Evolutionary conservation across 306 rosid genomes (phyloP).

Genomic region (Castanea sativa): DNA sequence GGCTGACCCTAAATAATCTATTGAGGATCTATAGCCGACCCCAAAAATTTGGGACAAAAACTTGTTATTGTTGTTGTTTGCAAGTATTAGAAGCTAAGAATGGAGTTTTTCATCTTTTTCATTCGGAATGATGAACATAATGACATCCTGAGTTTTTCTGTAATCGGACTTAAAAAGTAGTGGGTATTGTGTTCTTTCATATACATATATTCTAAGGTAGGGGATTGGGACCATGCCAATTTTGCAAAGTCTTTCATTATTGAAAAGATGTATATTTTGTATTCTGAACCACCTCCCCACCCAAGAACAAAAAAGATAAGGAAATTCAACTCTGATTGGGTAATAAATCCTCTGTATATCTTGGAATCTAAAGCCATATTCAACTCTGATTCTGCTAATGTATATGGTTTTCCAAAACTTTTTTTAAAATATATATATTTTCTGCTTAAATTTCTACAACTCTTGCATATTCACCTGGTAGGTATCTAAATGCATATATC

Average conservation of each 20-base stretch:
- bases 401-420: background rate
- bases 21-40: too few species aligned
- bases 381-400: background rate
- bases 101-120: background rate
- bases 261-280: background rate
- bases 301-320: background rate
- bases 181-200: background rate
- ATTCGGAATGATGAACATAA: background rate
- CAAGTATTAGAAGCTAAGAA: background rate
- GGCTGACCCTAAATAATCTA: too few species aligned
- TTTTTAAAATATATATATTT: background rate
- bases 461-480: background rate
- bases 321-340: background rate
- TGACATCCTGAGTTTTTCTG: background rate
- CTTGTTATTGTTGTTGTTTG: too few species aligned
- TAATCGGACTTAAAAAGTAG: background rate
- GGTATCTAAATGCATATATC: constrained; percentile 16
- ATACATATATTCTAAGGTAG: background rate
- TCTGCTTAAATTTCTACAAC: background rate
- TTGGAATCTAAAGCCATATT: background rate
- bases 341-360: background rate
- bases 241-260: background rate
- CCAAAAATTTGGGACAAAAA: too few species aligned
- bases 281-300: background rate
- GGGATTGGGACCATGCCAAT: background rate